Base-by-base conservation (phyloP, 805 yeast species). In the Starmerella ratchasimensis region DNA sequence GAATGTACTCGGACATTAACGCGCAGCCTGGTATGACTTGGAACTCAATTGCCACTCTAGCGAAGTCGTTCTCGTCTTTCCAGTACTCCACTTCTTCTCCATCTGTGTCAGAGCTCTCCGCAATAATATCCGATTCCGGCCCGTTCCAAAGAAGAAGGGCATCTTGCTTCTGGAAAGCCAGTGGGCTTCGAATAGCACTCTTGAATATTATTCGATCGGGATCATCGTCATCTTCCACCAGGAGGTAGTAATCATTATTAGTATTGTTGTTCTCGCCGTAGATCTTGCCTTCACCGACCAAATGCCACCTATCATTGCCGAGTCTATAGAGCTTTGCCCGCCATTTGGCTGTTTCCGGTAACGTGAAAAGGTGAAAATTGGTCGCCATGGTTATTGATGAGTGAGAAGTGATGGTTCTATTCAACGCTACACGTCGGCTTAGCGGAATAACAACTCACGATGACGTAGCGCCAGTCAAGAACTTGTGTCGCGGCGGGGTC, bases 111-210 rank as follows among this genome's bases (percentile, higher is more conserved):
- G 6, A 26, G 21, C 14, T 16, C 13, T 15, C 4, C 11, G 27
- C 13, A 24, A 24, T 24, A 14, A 34, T 74, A 15, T 69, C 66
- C 21, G 20, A 31, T 21, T 19, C 29, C 2, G 60, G 51, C 52
- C 82, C 94, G 8, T 93, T 80, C 97, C 97, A 88, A 16, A 88
- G 94, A 8, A 88, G 82, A 33, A 88, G 63, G 0, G 96, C 84
- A 41, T 84, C 96, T 53, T 90, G 97, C 52, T 93, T 70, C 55
- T 88, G 96, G 55, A 80, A 88, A 48, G 80, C 93, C 3, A 75
- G 76, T 21, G 71, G 59, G 0, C 93, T 93, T 49, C 71, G 76
- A n/a, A 88, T 64, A 41, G 57, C 65, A 4, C 86, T 72, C 50
- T 71, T 68, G 28, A 88, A 59, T 17, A 88, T 60, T 9, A 72